These are phyloP conservation scores for Eragrostis nindensis DNA, from an alignment of 176 grass and related monocot species.

Conservation along the genomic window DNA sequence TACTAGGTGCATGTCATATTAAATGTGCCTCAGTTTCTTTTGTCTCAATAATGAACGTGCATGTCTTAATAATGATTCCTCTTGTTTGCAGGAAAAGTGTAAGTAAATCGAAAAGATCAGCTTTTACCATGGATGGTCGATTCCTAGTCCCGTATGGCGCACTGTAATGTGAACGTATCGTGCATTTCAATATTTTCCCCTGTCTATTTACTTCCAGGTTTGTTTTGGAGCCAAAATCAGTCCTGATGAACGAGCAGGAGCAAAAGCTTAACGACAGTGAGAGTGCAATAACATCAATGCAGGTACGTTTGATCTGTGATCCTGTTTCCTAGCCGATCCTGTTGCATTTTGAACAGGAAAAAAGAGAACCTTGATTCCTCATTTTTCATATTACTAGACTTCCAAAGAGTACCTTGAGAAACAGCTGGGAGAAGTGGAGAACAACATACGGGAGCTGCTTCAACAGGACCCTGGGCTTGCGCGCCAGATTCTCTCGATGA, in stretches of 20 bases:
- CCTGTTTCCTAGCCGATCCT: background rate
- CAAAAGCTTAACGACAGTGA: slow-evolving; percentile 85
- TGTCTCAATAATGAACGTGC: background rate
- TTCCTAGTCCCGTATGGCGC: slow-evolving; percentile 12
- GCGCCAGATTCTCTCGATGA: slow-evolving; percentile 87
- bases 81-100: slow-evolving; percentile 95
- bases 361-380: background rate
- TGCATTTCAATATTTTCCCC: slow-evolving; percentile 9
- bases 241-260: slow-evolving; percentile 74
- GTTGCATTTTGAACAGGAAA: background rate
- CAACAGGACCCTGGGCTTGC: slow-evolving; percentile 88
- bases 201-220: slow-evolving; percentile 53
- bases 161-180: slow-evolving; percentile 1
- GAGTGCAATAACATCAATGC: slow-evolving; percentile 69
- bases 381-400: slow-evolving; percentile 47
- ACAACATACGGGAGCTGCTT: slow-evolving; percentile 83
- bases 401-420: slow-evolving; percentile 96
- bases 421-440: slow-evolving; percentile 80
- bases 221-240: slow-evolving; percentile 92
- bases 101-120: slow-evolving; percentile 53
- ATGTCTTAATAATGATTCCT: slow-evolving; percentile 38
- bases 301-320: slow-evolving; percentile 49
- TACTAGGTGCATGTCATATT: background rate
- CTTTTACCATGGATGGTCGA: slow-evolving; percentile 7
- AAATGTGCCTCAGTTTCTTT: slow-evolving; percentile 22